Base-by-base conservation (phyloP, 768 basidiomycete species). In the Omphalotus guepiniiformis region DNA sequence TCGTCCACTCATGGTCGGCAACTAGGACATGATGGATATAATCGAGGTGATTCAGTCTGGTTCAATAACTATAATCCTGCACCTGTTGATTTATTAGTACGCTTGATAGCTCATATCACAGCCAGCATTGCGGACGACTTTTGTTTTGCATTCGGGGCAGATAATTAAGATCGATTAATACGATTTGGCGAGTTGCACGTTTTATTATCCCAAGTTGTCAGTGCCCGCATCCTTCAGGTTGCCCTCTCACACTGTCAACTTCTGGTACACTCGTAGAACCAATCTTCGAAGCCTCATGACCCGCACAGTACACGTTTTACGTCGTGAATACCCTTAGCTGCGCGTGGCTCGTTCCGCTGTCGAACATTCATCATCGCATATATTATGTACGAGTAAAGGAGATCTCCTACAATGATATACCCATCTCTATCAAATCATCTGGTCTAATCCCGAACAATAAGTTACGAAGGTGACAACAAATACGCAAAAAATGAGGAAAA, bases 281-380 rank as follows among this genome's bases (percentile, higher is more conserved):
- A 18, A 47, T 47, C 36, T 32, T 39, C 46, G 46, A 47, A 47
- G 38, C 46, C 18, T 28, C 34, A 39, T 47, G 46, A 47, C 46
- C n/a, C 29, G 13, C 37, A 27, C 25, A 29, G 19, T 18, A 27
- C 27, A 12, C 19, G 18, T 36, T 27, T 8, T 21, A 26, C 27
- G 18, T 9, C 15, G 22, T 39, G n/a, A n/a, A n/a, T n/a, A n/a
- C n/a, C n/a, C n/a, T 16, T 27, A 47, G 16, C 27, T 29, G 23
- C 36, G 45, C 29, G 46, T 30, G 38, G 46, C 29, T 47, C 46
- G 46, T 47, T 47, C 46, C 46, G 46, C 38, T 47, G 46, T 47
- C 46, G 46, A 26, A 47, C 28, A 47, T 38, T 34, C 21, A n/a
- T 4, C 19, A 9, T 16, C 29, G 23, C 7, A 15, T 26, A 41